Evolutionary conservation across 1,284 basidiomycete species (phyloP).

Genomic region (Pisolithus thermaeus): DNA sequence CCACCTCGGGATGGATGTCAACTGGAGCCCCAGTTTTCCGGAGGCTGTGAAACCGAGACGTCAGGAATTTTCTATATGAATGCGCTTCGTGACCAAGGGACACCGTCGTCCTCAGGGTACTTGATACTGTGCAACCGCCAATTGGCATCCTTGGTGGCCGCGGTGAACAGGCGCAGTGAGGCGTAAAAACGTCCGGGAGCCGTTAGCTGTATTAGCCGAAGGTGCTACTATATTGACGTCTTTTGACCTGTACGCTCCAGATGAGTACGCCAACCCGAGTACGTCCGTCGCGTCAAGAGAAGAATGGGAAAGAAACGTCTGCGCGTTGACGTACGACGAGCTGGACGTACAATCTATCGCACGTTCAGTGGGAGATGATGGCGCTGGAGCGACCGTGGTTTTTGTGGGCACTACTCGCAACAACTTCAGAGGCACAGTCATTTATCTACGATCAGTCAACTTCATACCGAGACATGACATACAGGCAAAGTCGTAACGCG

Average conservation of each 20-base stretch:
- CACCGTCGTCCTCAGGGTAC: conserved; percentile 1
- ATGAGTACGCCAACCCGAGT: conserved; percentile 8
- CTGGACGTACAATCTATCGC: conserved; percentile 57
- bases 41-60: background rate
- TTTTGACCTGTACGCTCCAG: background rate
- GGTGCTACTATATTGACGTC: no score
- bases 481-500: conserved; percentile 67
- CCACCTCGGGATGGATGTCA: conserved; percentile 74
- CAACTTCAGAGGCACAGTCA: conserved; percentile 44
- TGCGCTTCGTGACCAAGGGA: background rate
- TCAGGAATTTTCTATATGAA: conserved; percentile 5
- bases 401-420: conserved; percentile 74
- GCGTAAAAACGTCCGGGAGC: no score
- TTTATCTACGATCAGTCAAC: conserved; percentile 3
- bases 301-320: conserved; percentile 45
- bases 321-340: conserved; percentile 51
- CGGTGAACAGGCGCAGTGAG: no score
- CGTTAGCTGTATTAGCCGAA: no score
- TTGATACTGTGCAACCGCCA: background rate
- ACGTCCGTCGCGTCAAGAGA: conserved; percentile 45
- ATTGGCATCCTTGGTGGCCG: conserved; percentile 14
- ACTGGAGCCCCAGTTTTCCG: conserved; percentile 33
- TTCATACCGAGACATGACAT: conserved; percentile 3
- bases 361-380: conserved; percentile 52
- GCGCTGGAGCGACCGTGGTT: conserved; percentile 65